phyloP scores from a whole-genome alignment of 73 alveolate genomes.

The Effrenium voratum region DNA sequence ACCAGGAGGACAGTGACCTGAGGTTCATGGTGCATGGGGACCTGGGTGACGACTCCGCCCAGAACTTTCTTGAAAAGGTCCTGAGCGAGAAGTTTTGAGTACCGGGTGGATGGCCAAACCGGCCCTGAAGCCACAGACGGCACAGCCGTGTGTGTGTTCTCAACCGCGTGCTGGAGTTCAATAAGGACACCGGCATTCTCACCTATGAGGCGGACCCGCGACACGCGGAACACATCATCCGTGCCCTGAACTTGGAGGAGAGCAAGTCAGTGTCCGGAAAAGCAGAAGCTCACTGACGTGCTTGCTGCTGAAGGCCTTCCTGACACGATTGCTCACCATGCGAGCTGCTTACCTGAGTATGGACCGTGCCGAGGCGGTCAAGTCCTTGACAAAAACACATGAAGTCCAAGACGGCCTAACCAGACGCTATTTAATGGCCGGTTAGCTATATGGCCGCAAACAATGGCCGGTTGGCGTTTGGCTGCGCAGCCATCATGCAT shows the following conservation, averaged over 20 bases:
- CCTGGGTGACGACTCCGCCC: not conserved
- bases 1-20: not conserved
- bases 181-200: not conserved
- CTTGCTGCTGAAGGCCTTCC: not conserved
- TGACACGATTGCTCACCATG: no score
- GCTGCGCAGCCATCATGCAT: no score
- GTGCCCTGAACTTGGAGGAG: not conserved
- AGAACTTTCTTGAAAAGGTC: not conserved
- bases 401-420: no score
- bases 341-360: no score
- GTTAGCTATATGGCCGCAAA: no score
- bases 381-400: no score
- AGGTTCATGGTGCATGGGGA: not conserved
- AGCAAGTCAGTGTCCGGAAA: not conserved
- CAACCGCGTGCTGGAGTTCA: not conserved
- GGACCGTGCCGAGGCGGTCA: no score
- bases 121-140: no score
- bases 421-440: no score
- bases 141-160: not conserved
- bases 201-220: slow-evolving; percentile 11
- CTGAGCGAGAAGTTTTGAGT: not conserved
- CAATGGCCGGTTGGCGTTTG: no score
- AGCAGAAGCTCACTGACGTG: not conserved
- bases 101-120: not conserved
- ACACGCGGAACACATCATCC: not conserved